These are phyloP conservation scores for Aureobasidium sp. DNA, from an alignment of 2,329 filamentous ascomycete genomes.

Conservation along the genomic window DNA sequence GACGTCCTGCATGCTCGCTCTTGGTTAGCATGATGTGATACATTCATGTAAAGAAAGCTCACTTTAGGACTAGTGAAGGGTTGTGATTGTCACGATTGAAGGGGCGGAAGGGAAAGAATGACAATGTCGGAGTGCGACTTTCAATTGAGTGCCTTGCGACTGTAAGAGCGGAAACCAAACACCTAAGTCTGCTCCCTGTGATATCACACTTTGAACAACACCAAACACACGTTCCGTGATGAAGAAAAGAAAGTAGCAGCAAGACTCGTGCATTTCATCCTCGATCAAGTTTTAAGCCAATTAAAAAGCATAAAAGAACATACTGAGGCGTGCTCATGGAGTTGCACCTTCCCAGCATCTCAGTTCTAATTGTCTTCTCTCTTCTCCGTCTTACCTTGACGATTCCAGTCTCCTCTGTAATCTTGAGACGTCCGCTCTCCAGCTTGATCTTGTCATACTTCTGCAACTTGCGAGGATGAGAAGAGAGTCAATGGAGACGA, in stretches of 20 bases:
- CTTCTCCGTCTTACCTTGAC: not conserved
- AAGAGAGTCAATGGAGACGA: not conserved
- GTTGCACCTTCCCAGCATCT: not conserved
- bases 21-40: not conserved
- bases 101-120: not conserved
- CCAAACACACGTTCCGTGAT: not conserved
- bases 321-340: not conserved
- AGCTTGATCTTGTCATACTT: not conserved
- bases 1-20: not conserved
- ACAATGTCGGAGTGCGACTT: too few relatives aligned
- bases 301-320: not conserved
- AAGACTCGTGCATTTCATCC: not conserved
- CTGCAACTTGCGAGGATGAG: not conserved
- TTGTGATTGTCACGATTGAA: not conserved
- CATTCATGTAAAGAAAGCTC: not conserved
- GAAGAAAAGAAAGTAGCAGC: too few relatives aligned
- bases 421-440: not conserved
- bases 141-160: fast-evolving
- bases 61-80: not conserved
- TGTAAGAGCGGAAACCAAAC: not conserved
- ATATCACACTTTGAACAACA: not conserved
- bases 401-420: not conserved
- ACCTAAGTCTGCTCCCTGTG: not conserved
- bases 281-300: not conserved
- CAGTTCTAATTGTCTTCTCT: not conserved